Evolutionary conservation across 1,284 basidiomycete genomes (phyloP).

Genomic region (Melanopsichium pennsylvanicum): DNA sequence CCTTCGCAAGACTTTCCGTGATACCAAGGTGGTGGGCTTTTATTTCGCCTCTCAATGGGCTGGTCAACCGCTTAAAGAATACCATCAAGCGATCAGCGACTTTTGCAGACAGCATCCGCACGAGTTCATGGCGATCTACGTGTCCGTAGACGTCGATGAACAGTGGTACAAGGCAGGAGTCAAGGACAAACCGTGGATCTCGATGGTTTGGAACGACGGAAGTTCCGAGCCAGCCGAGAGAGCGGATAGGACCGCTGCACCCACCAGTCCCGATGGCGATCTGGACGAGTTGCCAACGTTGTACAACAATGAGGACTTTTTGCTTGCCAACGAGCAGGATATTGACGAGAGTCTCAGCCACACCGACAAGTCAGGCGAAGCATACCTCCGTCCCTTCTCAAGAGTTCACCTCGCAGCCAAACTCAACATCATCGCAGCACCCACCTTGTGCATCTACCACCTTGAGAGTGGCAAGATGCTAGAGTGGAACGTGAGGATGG

Average conservation of each 20-base stretch:
- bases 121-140: slow-evolving; percentile 65
- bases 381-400: slow-evolving; percentile 66
- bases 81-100: slow-evolving; percentile 53
- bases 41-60: slow-evolving; percentile 66
- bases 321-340: slow-evolving; percentile 66
- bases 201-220: slow-evolving; percentile 67
- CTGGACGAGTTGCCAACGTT: slow-evolving; percentile 40
- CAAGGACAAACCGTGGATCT: slow-evolving; percentile 62
- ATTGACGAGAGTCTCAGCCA: slow-evolving; percentile 62
- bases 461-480: slow-evolving; percentile 55
- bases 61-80: slow-evolving; percentile 48
- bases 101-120: slow-evolving; percentile 61
- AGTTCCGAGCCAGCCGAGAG: slow-evolving; percentile 51
- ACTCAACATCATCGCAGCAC: slow-evolving; percentile 65
- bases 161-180: slow-evolving; percentile 62
- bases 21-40: slow-evolving; percentile 65
- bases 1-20: slow-evolving; percentile 59
- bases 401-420: slow-evolving; percentile 66
- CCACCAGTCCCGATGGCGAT: slow-evolving; percentile 12
- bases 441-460: slow-evolving; percentile 66
- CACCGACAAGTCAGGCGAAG: slow-evolving; percentile 55
- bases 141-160: slow-evolving; percentile 64
- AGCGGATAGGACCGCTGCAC: slow-evolving; percentile 21
- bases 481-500: slow-evolving; percentile 60
- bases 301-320: slow-evolving; percentile 63